Evolutionary conservation across 2,329 filamentous ascomycete genomes (phyloP), one percentile per base, ranked within the genome.

Genomic region (Albophoma yamanashiensis): DNA sequence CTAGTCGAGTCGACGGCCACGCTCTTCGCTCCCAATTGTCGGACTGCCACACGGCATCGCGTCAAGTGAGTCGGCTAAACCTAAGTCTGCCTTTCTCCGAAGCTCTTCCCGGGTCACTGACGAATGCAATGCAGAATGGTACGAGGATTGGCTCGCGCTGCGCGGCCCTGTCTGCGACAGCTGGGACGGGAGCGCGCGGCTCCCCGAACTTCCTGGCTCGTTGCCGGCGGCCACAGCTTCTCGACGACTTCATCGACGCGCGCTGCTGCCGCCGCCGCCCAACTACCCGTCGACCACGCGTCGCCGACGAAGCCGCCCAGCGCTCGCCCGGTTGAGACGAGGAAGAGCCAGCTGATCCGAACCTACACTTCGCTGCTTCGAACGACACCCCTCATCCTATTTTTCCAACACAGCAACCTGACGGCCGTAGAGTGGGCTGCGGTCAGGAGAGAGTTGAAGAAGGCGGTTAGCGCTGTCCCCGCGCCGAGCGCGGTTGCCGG

Each of bases 281-380:
- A 66, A 40, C 68, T 79, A 34, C 79, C 79, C 1, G 72, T 76
- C 61, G 75, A 81, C 65, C 79, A 80, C 64, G 73, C 79, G 2
- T 87, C 82, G 76, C 84, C 86, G 0, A 88, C 86, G 1, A 92
- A 97, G 74, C 93, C 92, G 3, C 91, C 91, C 4, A 96, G 90
- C 59, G 89, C 95, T 72, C 90, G 93, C 71, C 89, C 87, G 25
- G 84, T 92, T 55, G 89, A 96, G 71, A 88, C 88, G 69, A 89
- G 93, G 72, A 96, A 97, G 77, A 88, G 92, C 20, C 94, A 99
- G 75, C 82, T 97, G 62, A 81, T 86, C 61, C 86, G 92, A 61
- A 86, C 89, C 67, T 97, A 97, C 76, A 91, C 92, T 58, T 94
- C 92, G 55, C 79, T 96, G 62, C 84, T 97, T 61, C 90, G 90